Conservation (phyloP, 805 yeast genomes). For the Naumovozyma baii region DNA sequence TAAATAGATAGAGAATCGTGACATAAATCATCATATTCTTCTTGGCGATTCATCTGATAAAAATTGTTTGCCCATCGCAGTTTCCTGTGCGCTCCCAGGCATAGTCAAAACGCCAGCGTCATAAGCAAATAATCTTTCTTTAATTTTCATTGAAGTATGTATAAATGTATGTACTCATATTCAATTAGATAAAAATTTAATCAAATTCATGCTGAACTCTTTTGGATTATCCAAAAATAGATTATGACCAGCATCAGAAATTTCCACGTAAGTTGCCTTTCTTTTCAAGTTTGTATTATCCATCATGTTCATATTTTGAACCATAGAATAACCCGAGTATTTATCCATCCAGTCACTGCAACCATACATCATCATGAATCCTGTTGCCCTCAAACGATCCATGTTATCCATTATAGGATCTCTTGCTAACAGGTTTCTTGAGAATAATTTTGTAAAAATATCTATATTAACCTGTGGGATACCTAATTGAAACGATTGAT, state of each 20-base stretch:
- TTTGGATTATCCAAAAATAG: constrained; percentile 57
- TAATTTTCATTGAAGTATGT: no score
- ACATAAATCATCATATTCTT: no score
- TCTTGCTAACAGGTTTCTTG: constrained; percentile 39
- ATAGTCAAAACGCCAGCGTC: no score
- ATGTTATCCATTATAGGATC: constrained; percentile 58
- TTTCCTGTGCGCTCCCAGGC: no score
- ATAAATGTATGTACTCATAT: background rate
- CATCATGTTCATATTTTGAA: constrained; percentile 9
- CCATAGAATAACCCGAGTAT: constrained; percentile 37
- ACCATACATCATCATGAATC: constrained; percentile 46
- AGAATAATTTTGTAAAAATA: constrained; percentile 25
- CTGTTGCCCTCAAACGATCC: constrained; percentile 27
- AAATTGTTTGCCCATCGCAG: no score
- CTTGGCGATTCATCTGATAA: no score
- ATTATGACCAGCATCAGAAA: constrained; percentile 61
- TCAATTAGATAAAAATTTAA: constrained; percentile 16
- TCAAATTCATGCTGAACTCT: constrained; percentile 41
- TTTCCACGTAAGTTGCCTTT: constrained; percentile 14
- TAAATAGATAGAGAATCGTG: no score
- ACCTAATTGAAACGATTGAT: constrained; percentile 9
- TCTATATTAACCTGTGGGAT: constrained; percentile 15
- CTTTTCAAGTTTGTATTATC: constrained; percentile 4
- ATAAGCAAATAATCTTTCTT: no score
- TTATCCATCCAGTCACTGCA: constrained; percentile 67